These are phyloP conservation scores for Luzula sylvatica DNA, from an alignment of 176 grass and related monocot genomes.

Conservation along the genomic window DNA sequence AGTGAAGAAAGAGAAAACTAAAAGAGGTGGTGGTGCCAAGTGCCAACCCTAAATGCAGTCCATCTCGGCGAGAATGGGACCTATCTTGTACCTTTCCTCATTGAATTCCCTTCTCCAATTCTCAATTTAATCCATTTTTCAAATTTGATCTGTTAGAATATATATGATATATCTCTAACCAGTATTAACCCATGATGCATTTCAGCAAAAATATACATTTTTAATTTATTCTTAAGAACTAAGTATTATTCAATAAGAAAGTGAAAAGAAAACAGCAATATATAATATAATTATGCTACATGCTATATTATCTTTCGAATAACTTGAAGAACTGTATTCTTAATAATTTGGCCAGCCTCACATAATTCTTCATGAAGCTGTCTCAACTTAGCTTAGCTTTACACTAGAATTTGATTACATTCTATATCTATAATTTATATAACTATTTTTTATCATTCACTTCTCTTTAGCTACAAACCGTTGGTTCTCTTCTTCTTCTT, in stretches of 20 bases:
- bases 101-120: slow-evolving; percentile 25
- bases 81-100: slow-evolving; percentile 24
- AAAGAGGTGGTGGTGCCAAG: slow-evolving; percentile 15
- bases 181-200: neutral
- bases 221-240: no score
- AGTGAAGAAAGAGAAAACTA: slow-evolving; percentile 3
- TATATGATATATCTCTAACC: neutral
- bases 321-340: slow-evolving; percentile 7
- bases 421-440: slow-evolving; percentile 10
- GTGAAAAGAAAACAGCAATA: neutral
- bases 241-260: no score
- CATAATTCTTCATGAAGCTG: slow-evolving; percentile 23
- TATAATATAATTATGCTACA: neutral
- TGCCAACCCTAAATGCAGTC: slow-evolving; percentile 8
- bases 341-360: slow-evolving; percentile 30
- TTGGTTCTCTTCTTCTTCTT: neutral
- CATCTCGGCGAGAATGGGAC: slow-evolving; percentile 33
- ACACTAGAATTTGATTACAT: slow-evolving; percentile 1
- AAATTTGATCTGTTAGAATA: no score
- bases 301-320: slow-evolving; percentile 10
- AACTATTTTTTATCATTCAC: neutral
- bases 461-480: slow-evolving; percentile 19
- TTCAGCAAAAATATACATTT: no score
- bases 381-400: slow-evolving; percentile 21
- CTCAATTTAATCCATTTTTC: neutral